Percentiles rank a stretch among this genome's conserved stretches.
These are phyloP conservation scores for Cornus suecica DNA, from an alignment of 148 eudicot species.

Conservation along the genomic window DNA sequence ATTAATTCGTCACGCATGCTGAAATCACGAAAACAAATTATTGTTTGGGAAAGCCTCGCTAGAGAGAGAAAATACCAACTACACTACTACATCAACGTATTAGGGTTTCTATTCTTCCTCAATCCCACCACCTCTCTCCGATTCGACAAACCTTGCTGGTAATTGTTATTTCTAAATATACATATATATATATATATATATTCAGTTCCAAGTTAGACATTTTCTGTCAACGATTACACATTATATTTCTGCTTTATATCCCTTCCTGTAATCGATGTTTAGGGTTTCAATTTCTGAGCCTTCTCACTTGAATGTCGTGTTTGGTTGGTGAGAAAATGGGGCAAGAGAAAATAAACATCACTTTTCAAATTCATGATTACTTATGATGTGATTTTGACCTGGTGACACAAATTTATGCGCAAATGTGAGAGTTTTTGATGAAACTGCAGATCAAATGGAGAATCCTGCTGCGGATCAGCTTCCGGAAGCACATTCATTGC, in stretches of 20 bases:
- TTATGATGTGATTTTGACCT: no score
- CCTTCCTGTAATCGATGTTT: neutral
- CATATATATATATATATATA: neutral
- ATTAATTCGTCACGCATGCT: no score
- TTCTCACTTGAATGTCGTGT: neutral
- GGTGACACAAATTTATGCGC: no score
- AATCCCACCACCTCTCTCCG: neutral
- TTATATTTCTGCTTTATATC: neutral
- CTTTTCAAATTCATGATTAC: no score
- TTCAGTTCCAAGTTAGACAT: neutral
- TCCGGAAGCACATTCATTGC: slow-evolving; percentile 80
- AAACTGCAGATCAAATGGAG: slow-evolving; percentile 48
- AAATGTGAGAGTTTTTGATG: neutral
- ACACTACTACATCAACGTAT: no score
- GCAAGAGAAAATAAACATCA: no score
- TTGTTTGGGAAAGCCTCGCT: no score
- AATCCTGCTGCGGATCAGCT: slow-evolving; percentile 52
- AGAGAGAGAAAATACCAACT: no score
- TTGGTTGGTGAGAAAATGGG: slow-evolving; percentile 4
- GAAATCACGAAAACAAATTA: no score
- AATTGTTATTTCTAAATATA: neutral
- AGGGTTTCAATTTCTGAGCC: neutral
- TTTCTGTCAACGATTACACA: neutral
- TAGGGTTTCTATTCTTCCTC: neutral
- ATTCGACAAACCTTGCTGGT: neutral